A percentile compares a stretch with the other conserved stretches of the same genome.
Conservation (phyloP, 176 grass and related monocot genomes). For the Urochloa ruziziensis region DNA sequence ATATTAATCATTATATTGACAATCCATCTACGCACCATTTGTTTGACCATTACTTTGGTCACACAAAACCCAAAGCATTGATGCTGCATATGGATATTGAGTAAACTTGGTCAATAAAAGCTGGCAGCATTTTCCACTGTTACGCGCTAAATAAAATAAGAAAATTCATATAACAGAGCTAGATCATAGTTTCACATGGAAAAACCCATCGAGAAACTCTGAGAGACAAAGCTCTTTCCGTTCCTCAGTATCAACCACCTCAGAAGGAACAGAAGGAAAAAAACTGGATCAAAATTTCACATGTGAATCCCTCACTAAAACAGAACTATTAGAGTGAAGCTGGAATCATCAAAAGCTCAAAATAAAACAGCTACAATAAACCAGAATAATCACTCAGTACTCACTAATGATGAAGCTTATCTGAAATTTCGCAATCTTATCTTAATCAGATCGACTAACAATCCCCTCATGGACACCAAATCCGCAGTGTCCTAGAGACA, state of each 20-base stretch:
- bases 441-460: background rate
- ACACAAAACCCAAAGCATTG: background rate
- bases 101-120: conserved; percentile 8
- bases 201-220: background rate
- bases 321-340: background rate
- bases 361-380: background rate
- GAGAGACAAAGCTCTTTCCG: background rate
- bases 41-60: background rate
- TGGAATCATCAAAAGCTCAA: background rate
- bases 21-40: background rate
- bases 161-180: background rate
- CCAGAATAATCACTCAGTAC: background rate
- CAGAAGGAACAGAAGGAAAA: background rate
- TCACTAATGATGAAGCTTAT: background rate
- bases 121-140: background rate
- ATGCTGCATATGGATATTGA: background rate
- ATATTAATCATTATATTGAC: background rate
- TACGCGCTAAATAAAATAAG: background rate
- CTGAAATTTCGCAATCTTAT: background rate
- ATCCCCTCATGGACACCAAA: background rate
- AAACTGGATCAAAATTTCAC: background rate
- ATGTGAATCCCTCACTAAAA: background rate
- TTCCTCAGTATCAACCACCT: background rate
- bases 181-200: background rate
- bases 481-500: background rate